phyloP scores from a whole-genome alignment of 495 filamentous ascomycete genomes.

The Aspergillus coremiiformis region DNA sequence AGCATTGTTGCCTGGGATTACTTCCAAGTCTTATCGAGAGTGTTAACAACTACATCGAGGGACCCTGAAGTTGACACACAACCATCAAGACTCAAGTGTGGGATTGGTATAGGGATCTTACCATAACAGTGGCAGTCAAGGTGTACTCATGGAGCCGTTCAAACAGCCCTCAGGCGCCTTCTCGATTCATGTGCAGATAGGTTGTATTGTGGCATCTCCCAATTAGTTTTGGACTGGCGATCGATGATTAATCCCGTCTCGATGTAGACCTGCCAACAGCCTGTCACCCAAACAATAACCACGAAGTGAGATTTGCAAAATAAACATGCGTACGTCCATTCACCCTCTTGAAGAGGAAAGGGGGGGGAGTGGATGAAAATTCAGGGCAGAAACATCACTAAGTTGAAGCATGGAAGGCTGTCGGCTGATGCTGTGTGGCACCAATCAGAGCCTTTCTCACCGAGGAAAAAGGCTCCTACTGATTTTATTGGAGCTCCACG shows the following conservation, averaged over 20 bases:
- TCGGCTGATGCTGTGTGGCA: slow-evolving; percentile 5
- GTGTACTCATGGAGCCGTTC: background rate
- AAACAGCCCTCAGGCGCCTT: background rate
- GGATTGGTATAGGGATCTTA: background rate
- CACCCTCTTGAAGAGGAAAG: background rate
- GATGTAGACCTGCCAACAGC: background rate
- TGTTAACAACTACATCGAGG: too few species aligned
- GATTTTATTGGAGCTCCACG: slow-evolving; percentile 22
- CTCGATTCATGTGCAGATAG: background rate
- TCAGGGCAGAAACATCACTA: background rate
- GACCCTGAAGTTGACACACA: too few species aligned
- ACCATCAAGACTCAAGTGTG: too few species aligned
- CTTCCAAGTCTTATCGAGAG: too few species aligned
- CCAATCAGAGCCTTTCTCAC: slow-evolving; percentile 18
- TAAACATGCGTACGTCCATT: background rate
- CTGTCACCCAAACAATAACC: background rate
- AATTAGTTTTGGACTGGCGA: background rate
- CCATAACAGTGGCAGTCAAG: background rate
- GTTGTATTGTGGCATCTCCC: background rate
- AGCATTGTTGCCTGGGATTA: too few species aligned
- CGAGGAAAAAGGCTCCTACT: slow-evolving; percentile 25
- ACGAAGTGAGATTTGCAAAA: background rate
- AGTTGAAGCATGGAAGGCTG: too few species aligned
- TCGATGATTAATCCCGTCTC: background rate
- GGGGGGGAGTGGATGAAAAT: background rate